Base-by-base conservation (phyloP, 2,329 filamentous ascomycete genomes). In the Tricladium varicosporioides region DNA sequence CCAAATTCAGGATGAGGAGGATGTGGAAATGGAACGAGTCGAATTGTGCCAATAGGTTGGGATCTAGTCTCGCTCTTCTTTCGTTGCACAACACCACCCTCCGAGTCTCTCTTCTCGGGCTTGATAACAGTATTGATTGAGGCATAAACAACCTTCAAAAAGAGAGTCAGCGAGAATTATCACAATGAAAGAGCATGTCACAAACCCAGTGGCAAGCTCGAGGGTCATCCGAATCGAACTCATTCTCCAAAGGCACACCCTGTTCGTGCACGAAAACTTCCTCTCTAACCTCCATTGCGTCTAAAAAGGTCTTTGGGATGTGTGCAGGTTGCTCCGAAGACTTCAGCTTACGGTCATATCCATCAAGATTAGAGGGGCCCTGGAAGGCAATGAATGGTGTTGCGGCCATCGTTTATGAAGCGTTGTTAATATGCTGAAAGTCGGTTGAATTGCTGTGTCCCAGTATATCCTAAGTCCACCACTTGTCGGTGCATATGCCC, bases 131-230 rank as follows among this genome's bases (percentile, higher is more conserved):
- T 76, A 53, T 80, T 80, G 55, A 88, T 79, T 14, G 80, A 85
- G 48, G 84, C 84, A 72, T 96, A 96, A n/a, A 87, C 78, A 31
- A 69, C 63, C 65, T 65, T 45, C 15, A 36, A n/a, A 27, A 18
- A 5, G 9, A 44, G 14, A 1, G 40, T 56, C 44, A 61, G 51
- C 36, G 13, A 18, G 40, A 9, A 16, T 3, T 4, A 14, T n/a
- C 9, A 31, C 9, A 46, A 11, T 15, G 1, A 55, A 36, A 45
- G 32, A 40, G 19, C 1, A 27, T 13, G 15, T 9, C 15, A 55
- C 55, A 13, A 59, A 96, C 87, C 89, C 91, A 96, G 73, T 97
- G 92, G 74, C 87, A 93, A 64, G 85, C 87, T 36, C 89, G 82
- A 1, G 80, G 64, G 71, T 97, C 93, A 70, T 97, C 91, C 1